A percentile compares a stretch with the other conserved stretches of the same genome.
These are phyloP conservation scores for Aspergillus candidus DNA, from an alignment of 2,329 filamentous ascomycete genomes.

Conservation along the genomic window DNA sequence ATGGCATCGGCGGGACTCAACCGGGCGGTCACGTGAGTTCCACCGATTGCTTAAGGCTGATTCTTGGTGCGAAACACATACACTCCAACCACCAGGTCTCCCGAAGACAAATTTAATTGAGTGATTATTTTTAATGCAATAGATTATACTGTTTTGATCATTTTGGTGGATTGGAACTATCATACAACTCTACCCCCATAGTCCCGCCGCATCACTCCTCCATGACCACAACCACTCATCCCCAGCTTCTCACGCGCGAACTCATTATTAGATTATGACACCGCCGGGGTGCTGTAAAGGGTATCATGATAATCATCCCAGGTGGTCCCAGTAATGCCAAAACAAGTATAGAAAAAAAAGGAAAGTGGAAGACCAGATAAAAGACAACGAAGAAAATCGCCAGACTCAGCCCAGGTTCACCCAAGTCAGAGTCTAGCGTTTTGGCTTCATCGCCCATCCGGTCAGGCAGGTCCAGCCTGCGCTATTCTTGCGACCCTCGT, in stretches of 20 bases:
- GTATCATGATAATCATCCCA: slow-evolving; percentile 8
- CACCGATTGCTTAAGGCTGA: too few species aligned
- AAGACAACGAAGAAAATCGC: slow-evolving; percentile 3
- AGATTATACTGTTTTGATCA: too few species aligned
- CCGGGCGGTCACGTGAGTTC: too few species aligned
- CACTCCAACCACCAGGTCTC: too few species aligned
- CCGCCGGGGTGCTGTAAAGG: slow-evolving; percentile 11
- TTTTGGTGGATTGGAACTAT: too few species aligned
- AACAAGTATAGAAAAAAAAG: background rate
- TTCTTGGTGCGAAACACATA: too few species aligned
- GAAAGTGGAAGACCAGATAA: slow-evolving; percentile 5
- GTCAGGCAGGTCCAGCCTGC: slow-evolving; percentile 56
- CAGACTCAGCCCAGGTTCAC: background rate
- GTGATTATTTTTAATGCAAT: too few species aligned
- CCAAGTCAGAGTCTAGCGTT: slow-evolving; percentile 10
- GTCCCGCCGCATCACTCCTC: background rate
- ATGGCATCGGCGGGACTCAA: too few species aligned
- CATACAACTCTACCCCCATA: background rate
- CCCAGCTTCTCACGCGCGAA: background rate
- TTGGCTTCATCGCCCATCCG: slow-evolving; percentile 54
- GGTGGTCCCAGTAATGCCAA: slow-evolving; percentile 3
- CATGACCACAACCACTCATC: background rate
- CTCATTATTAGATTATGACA: slow-evolving; percentile 14
- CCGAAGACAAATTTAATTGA: too few species aligned
- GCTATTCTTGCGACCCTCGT: slow-evolving; percentile 53